These are phyloP conservation scores for Rhizopogon vinicolor DNA, from an alignment of 768 basidiomycete genomes.

Conservation along the genomic window DNA sequence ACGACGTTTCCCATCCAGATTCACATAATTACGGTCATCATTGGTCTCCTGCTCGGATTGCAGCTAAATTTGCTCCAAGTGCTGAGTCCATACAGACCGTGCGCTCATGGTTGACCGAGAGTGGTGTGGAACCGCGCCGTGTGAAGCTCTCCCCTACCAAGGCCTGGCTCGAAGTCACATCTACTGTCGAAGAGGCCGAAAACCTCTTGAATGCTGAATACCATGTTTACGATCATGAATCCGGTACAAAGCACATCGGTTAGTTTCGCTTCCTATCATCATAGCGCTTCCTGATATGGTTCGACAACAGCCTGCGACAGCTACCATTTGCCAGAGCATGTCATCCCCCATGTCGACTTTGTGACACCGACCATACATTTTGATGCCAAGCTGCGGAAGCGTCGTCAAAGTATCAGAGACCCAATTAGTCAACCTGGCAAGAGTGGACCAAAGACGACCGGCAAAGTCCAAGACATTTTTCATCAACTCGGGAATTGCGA, in stretches of 20 bases:
- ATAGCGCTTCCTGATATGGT: neutral
- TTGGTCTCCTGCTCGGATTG: conserved; percentile 35
- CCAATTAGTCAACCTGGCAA: conserved; percentile 10
- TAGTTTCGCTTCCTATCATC: conserved; percentile 3
- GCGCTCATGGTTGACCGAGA: conserved; percentile 33
- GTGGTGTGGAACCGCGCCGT: conserved; percentile 29
- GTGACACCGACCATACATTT: conserved; percentile 44
- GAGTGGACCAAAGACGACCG: conserved; percentile 15
- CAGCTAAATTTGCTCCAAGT: conserved; percentile 38
- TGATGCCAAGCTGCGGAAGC: conserved; percentile 21
- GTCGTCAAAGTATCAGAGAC: neutral
- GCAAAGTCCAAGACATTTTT: conserved; percentile 12
- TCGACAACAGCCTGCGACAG: conserved; percentile 29
- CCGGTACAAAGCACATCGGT: conserved; percentile 35
- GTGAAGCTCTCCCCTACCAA: conserved; percentile 28
- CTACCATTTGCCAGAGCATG: conserved; percentile 36
- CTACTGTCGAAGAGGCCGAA: conserved; percentile 40
- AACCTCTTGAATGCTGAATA: conserved; percentile 37
- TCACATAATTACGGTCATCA: conserved; percentile 44
- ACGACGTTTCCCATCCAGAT: conserved; percentile 38
- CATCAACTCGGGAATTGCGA: conserved; percentile 29
- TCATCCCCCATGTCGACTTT: conserved; percentile 36
- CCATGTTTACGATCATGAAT: conserved; percentile 35
- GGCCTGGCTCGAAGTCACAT: conserved; percentile 37
- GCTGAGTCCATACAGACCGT: conserved; percentile 32